Percentiles rank a stretch among this genome's conserved stretches.
Conservation (phyloP, 1,139 yeast species). For the Debaryomyces udenii region DNA sequence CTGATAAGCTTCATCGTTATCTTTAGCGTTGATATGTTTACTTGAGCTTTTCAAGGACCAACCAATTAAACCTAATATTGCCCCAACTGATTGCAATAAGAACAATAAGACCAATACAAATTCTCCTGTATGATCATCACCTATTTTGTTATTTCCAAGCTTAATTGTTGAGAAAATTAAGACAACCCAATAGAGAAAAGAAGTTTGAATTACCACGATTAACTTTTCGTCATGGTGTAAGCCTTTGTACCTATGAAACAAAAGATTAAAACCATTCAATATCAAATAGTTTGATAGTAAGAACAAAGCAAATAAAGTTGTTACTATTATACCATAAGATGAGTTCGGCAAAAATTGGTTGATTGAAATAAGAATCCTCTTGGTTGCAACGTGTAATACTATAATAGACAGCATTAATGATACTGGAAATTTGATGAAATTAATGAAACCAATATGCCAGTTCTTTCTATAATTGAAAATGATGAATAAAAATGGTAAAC, state of each 20-base stretch:
- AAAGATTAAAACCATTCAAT: slow-evolving; percentile 46
- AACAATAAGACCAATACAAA: slow-evolving; percentile 57
- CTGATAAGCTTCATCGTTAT: slow-evolving; percentile 26
- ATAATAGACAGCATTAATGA: slow-evolving; percentile 49
- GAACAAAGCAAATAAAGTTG: slow-evolving; percentile 51
- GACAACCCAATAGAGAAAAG: slow-evolving; percentile 58
- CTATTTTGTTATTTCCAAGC: slow-evolving; percentile 39
- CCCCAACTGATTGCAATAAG: slow-evolving; percentile 51
- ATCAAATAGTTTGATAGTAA: slow-evolving; percentile 58
- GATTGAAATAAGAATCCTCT: slow-evolving; percentile 29
- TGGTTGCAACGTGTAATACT: slow-evolving; percentile 38
- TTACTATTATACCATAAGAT: slow-evolving; percentile 38
- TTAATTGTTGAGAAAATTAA: slow-evolving; percentile 52
- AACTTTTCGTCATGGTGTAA: slow-evolving; percentile 72
- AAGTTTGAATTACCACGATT: slow-evolving; percentile 60
- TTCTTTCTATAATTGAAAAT: slow-evolving; percentile 46
- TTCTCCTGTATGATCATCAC: slow-evolving; percentile 63
- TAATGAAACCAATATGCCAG: slow-evolving; percentile 51
- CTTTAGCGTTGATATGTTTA: slow-evolving; percentile 11
- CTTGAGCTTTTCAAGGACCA: slow-evolving; percentile 38
- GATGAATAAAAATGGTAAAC: slow-evolving; percentile 50
- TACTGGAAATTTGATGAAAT: slow-evolving; percentile 55
- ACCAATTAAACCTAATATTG: slow-evolving; percentile 57
- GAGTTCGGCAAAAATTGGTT: slow-evolving; percentile 68
- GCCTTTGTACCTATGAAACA: slow-evolving; percentile 52